phyloP scores from a whole-genome alignment of 208 protist species.

The Crithidia acanthocephali region DNA sequence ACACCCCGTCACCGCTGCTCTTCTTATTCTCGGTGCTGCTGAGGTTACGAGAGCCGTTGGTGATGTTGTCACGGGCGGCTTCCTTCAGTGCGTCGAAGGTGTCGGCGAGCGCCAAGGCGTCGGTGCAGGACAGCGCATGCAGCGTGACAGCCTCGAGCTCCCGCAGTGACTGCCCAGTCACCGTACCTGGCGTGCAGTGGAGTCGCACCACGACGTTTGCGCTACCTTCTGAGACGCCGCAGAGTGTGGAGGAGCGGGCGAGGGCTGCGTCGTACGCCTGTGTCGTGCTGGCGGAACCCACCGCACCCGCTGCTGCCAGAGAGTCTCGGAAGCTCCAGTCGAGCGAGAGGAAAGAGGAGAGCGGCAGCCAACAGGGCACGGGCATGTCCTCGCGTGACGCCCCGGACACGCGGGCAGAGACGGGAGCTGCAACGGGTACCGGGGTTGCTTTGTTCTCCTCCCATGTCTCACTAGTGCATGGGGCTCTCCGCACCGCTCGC shows the following conservation, averaged over 20 bases:
- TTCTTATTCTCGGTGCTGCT: neutral
- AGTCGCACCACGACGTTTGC: constrained; percentile 5
- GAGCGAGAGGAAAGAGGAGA: neutral
- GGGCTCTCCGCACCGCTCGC: constrained; percentile 1
- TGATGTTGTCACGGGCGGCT: neutral
- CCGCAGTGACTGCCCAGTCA: neutral
- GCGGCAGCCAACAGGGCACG: constrained; percentile 8
- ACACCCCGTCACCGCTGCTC: neutral
- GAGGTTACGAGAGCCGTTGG: no score
- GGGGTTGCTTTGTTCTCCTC: neutral
- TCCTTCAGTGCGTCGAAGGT: constrained; percentile 5
- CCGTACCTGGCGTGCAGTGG: neutral
- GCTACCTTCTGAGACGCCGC: neutral
- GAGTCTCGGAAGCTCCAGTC: constrained; percentile 13
- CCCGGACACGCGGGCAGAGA: no score
- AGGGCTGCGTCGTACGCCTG: no score
- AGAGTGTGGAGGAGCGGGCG: constrained; percentile 2
- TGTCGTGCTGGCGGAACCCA: neutral
- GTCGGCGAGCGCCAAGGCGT: constrained; percentile 7
- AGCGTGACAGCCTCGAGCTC: neutral
- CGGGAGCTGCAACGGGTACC: neutral
- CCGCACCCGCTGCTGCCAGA: neutral
- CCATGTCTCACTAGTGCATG: neutral
- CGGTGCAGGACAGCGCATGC: constrained; percentile 1
- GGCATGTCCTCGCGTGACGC: no score